Evolutionary conservation across 805 yeast species (phyloP).

Genomic region (Saturnispora saitoi): DNA sequence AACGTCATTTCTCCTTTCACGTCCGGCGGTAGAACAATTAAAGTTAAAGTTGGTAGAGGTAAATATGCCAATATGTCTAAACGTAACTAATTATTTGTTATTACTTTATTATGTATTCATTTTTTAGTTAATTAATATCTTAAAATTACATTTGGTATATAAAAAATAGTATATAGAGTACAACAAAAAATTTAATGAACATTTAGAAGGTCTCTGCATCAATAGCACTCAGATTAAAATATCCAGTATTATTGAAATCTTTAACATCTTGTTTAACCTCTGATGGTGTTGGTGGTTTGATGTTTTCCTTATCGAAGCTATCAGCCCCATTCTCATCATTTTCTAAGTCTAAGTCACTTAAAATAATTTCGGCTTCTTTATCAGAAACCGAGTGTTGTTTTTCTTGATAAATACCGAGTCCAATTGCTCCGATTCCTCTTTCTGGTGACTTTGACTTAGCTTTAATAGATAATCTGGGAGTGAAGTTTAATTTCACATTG

Average conservation of each 20-base stretch:
- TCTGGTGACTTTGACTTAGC: background rate
- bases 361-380: background rate
- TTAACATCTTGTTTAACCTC: background rate
- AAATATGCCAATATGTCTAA: conserved; percentile 51
- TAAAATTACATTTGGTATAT: background rate
- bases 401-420: background rate
- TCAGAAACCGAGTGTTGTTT: background rate
- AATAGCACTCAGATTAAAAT: conserved; percentile 7
- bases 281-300: conserved; percentile 2
- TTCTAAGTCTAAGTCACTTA: conserved; percentile 13
- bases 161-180: background rate
- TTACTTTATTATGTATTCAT: background rate
- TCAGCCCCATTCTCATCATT: conserved; percentile 4
- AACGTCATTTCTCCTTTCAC: conserved; percentile 83
- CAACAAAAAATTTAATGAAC: background rate
- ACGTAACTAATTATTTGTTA: background rate
- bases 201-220: conserved; percentile 5
- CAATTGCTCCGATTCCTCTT: background rate
- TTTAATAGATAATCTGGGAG: background rate
- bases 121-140: background rate
- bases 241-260: background rate
- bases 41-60: conserved; percentile 80
- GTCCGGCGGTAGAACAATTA: conserved; percentile 50
- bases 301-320: conserved; percentile 6
- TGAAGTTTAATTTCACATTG: background rate